A percentile compares a stretch with the other conserved stretches of the same genome.
These are phyloP conservation scores for Mycena kentingensis DNA, from an alignment of 768 basidiomycete species.

Conservation along the genomic window DNA sequence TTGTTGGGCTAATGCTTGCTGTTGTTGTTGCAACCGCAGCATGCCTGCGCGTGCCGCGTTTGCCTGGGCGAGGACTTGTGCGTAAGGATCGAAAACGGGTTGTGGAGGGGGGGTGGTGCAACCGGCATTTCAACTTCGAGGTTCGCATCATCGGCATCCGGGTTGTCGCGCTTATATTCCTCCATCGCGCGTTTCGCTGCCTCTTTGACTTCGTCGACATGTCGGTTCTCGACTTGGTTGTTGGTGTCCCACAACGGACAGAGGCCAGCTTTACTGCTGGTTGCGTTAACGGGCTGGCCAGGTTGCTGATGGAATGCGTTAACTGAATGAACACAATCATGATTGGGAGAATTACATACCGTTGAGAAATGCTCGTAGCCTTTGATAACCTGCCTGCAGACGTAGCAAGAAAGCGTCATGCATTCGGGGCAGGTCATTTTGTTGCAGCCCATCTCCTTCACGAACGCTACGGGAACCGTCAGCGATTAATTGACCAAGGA, in stretches of 20 bases:
- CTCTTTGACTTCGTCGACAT: constrained; percentile 66
- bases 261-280: constrained; percentile 30
- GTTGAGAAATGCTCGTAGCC: constrained; percentile 80
- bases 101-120: constrained; percentile 34
- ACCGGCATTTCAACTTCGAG: constrained; percentile 68
- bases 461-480: constrained; percentile 55
- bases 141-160: constrained; percentile 60
- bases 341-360: constrained; percentile 32
- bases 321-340: constrained; percentile 5
- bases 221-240: constrained; percentile 53
- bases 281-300: constrained; percentile 3
- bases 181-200: constrained; percentile 68
- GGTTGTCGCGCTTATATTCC: constrained; percentile 59
- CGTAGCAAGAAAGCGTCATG: constrained; percentile 74
- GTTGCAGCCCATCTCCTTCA: constrained; percentile 89
- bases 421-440: constrained; percentile 87
- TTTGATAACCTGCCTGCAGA: constrained; percentile 71
- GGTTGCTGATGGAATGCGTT: constrained; percentile 11
- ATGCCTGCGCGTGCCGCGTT: too few relatives aligned
- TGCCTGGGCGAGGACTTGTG: too few relatives aligned
- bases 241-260: constrained; percentile 67
- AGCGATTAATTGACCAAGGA: neutral
- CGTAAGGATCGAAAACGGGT: too few relatives aligned
- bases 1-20: too few relatives aligned
- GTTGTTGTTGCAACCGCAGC: too few relatives aligned